A percentile compares a stretch with the other conserved stretches of the same genome.
Conservation (phyloP, 208 protist genomes). For the Hexamita inflata region DNA sequence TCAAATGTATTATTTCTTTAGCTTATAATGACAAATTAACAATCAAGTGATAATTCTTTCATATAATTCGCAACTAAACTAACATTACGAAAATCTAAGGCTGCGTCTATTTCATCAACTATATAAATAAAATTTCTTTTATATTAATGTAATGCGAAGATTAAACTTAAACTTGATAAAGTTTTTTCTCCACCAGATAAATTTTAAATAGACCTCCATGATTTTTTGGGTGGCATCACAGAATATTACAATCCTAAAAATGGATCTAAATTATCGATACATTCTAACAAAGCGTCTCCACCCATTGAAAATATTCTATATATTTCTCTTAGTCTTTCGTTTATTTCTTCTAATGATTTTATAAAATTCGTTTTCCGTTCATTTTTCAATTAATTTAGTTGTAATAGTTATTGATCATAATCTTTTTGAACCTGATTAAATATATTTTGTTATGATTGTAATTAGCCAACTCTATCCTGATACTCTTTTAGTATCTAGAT, state of each 20-base stretch:
- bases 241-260: slow-evolving; percentile 55
- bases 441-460: no score
- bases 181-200: slow-evolving; percentile 98
- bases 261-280: slow-evolving; percentile 69
- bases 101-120: slow-evolving; percentile 99
- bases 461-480: no score
- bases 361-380: slow-evolving; percentile 80
- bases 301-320: slow-evolving; percentile 65
- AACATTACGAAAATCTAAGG: slow-evolving; percentile 95
- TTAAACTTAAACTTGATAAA: slow-evolving; percentile 41
- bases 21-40: slow-evolving; percentile 99
- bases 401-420: background rate
- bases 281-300: slow-evolving; percentile 98
- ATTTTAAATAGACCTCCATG: slow-evolving; percentile 99
- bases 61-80: slow-evolving; percentile 95
- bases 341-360: slow-evolving; percentile 82
- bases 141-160: slow-evolving; percentile 97
- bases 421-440: no score
- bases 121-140: slow-evolving; percentile 99
- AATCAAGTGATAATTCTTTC: slow-evolving; percentile 80
- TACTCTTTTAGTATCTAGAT: no score
- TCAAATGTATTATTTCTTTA: slow-evolving; percentile 67
- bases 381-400: slow-evolving; percentile 4
- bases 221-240: slow-evolving; percentile 96
- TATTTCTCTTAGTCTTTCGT: slow-evolving; percentile 88